phyloP scores from a whole-genome alignment of 495 filamentous ascomycete genomes.

The Bathelium albidoporum region DNA sequence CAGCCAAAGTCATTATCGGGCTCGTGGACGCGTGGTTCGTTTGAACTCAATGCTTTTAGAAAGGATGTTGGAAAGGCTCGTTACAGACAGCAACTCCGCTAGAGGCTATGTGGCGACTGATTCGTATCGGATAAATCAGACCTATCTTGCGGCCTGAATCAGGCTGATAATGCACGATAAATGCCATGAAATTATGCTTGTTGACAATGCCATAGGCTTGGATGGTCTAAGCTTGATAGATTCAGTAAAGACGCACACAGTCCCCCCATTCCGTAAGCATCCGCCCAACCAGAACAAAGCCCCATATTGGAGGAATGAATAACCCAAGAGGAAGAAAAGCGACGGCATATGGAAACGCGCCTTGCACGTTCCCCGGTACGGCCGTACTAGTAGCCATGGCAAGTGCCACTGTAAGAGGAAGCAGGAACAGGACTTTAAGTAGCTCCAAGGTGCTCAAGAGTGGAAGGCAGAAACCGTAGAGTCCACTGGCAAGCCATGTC shows the following conservation, averaged over 20 bases:
- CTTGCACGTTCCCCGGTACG: not conserved
- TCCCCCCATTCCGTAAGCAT: slow-evolving; percentile 1
- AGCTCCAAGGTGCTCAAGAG: not conserved
- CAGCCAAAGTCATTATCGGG: too few species aligned
- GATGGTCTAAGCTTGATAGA: not conserved
- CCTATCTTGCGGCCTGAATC: too few species aligned
- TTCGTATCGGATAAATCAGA: too few species aligned
- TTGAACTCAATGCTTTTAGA: too few species aligned
- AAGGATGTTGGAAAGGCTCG: too few species aligned
- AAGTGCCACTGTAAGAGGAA: not conserved
- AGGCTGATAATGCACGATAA: too few species aligned
- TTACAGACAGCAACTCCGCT: too few species aligned
- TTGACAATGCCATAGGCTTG: not conserved
- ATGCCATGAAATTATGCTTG: too few species aligned
- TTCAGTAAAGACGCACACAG: slow-evolving; percentile 2
- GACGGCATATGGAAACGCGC: not conserved
- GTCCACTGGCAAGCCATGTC: not conserved
- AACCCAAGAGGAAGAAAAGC: not conserved
- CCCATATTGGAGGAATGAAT: slow-evolving; percentile 1
- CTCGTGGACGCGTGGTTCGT: too few species aligned
- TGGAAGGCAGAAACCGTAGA: slow-evolving; percentile 1
- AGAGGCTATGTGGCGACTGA: too few species aligned
- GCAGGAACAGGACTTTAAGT: not conserved
- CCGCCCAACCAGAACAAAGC: not conserved
- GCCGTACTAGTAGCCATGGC: not conserved